Evolutionary conservation across 176 grass and related monocot species (phyloP).

Genomic region (Aegilops bicornis): DNA sequence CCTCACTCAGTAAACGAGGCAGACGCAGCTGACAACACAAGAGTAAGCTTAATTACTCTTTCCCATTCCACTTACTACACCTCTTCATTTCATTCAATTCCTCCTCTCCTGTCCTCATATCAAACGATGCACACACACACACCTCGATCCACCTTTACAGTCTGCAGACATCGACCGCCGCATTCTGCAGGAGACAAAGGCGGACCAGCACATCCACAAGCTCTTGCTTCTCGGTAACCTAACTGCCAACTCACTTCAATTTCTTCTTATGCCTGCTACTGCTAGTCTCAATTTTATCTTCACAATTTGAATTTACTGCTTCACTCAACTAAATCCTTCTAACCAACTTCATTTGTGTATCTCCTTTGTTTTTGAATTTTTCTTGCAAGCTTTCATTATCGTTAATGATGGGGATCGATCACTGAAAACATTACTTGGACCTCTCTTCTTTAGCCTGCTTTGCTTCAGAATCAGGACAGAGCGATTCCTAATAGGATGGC

Average conservation of each 20-base stretch:
- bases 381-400: not conserved
- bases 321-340: not conserved
- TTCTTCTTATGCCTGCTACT: not conserved
- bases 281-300: no score
- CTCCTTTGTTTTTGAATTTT: not conserved
- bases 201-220: slow-evolving; percentile 93
- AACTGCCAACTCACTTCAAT: not conserved
- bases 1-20: slow-evolving; percentile 59
- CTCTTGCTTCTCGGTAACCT: slow-evolving; percentile 70
- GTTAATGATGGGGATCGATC: not conserved
- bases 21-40: slow-evolving; percentile 61
- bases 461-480: no score
- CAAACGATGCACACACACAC: no score
- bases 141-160: no score
- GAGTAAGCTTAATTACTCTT: slow-evolving; percentile 20
- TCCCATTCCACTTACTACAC: not conserved
- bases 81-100: no score
- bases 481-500: not conserved
- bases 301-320: no score
- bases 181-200: slow-evolving; percentile 73
- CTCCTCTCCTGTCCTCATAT: no score
- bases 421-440: not conserved
- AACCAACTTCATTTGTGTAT: not conserved
- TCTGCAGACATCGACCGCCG: no score
- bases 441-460: no score